These are phyloP conservation scores for Parasitella parasitica DNA, from an alignment of 371 early-diverging fungal genomes.

Conservation along the genomic window DNA sequence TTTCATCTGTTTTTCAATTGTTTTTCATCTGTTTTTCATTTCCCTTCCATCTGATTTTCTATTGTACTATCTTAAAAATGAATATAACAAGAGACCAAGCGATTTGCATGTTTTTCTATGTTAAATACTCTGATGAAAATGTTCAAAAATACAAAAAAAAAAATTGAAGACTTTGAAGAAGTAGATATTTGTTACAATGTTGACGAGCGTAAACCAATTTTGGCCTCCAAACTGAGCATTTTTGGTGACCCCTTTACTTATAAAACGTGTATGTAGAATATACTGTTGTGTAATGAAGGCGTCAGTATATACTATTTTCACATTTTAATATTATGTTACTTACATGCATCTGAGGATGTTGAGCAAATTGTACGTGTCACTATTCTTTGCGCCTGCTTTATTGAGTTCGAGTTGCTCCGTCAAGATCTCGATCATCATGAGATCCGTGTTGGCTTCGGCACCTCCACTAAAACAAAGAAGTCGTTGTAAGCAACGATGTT, in stretches of 20 bases:
- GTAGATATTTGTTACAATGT: background rate
- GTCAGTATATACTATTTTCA: conserved; percentile 8
- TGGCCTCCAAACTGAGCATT: background rate
- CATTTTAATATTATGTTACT: conserved; percentile 15
- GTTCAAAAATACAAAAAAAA: no score
- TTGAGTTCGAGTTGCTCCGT: conserved; percentile 13
- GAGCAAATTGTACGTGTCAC: conserved; percentile 14
- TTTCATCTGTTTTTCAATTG: no score
- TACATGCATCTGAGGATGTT: conserved; percentile 17
- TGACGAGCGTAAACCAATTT: background rate
- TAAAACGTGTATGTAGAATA: no score
- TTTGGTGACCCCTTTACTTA: background rate
- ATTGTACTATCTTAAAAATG: no score
- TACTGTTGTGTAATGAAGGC: conserved; percentile 13
- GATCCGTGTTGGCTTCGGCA: conserved; percentile 2
- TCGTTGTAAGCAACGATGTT: no score
- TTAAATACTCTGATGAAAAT: no score
- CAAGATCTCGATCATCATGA: conserved; percentile 4
- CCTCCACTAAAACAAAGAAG: conserved; percentile 6
- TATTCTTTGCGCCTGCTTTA: conserved; percentile 7
- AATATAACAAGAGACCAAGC: no score
- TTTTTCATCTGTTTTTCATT: no score
- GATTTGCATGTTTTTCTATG: no score
- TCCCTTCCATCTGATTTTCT: no score
- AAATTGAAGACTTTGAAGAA: background rate